Percentiles rank a stretch among this genome's conserved stretches.
Conservation (phyloP, 148 eudicot genomes). For the Beta vulgaris region DNA sequence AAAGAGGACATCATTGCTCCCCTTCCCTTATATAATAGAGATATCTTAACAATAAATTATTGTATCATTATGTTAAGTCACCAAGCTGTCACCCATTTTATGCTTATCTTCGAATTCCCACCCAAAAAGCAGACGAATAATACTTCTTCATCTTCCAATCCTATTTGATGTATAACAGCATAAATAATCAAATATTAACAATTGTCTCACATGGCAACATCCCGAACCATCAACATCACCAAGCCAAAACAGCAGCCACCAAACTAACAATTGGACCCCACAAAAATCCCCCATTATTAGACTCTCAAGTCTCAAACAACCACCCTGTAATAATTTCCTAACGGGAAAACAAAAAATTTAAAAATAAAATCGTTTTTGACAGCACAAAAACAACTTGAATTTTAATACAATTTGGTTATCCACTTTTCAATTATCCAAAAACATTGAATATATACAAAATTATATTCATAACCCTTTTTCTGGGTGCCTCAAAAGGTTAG, state of each 20-base stretch:
- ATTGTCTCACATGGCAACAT: slow-evolving; percentile 1
- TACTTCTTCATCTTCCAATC: too few relatives aligned
- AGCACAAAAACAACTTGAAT: slow-evolving; percentile 27
- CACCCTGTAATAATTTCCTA: not conserved
- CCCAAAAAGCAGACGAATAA: slow-evolving; percentile 13
- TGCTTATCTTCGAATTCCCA: slow-evolving; percentile 26
- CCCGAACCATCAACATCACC: not conserved
- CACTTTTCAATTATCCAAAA: slow-evolving; percentile 13
- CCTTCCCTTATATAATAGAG: too few relatives aligned
- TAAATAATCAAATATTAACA: too few relatives aligned
- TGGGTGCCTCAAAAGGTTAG: slow-evolving; percentile 17
- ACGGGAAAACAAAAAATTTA: not conserved
- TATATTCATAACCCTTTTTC: slow-evolving; percentile 8
- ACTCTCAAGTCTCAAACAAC: slow-evolving; percentile 4
- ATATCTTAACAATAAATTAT: not conserved
- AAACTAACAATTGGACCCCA: slow-evolving; percentile 21
- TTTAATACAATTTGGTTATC: slow-evolving; percentile 13
- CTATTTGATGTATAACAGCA: too few relatives aligned
- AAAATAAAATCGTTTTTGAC: slow-evolving; percentile 8
- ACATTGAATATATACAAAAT: slow-evolving; percentile 18
- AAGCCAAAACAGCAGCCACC: slow-evolving; percentile 20
- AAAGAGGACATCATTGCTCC: too few relatives aligned
- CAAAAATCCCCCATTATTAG: slow-evolving; percentile 12
- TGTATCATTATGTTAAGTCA: slow-evolving; percentile 3
- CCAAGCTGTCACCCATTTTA: slow-evolving; percentile 12